A percentile compares a stretch with the other conserved stretches of the same genome.
These are phyloP conservation scores for Colletotrichum navitas DNA, from an alignment of 2,329 filamentous ascomycete genomes.

Conservation along the genomic window DNA sequence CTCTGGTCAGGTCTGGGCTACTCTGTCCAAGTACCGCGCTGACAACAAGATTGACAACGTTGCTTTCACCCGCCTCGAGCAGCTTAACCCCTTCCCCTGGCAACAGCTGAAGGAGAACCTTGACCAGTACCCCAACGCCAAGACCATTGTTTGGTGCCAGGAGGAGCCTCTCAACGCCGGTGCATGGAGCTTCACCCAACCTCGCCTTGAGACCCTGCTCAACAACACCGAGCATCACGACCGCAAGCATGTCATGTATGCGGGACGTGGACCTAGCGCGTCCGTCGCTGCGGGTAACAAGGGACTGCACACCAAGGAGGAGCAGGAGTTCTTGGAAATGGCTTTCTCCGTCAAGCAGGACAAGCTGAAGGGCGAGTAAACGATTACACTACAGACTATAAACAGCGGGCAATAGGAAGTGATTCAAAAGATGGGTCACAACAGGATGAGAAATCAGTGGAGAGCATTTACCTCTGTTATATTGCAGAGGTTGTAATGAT, in stretches of 20 bases:
- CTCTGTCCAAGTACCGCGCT: constrained; percentile 90
- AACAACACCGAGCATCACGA: constrained; percentile 94
- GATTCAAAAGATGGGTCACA: constrained; percentile 12
- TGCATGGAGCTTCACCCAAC: constrained; percentile 97
- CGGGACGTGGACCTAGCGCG: constrained; percentile 91
- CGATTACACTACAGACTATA: neutral
- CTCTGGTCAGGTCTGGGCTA: constrained; percentile 92
- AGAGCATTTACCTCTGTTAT: neutral
- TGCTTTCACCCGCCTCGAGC: constrained; percentile 95
- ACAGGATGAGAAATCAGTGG: constrained; percentile 18
- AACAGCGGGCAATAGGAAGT: constrained; percentile 4
- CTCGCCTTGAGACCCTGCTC: constrained; percentile 94
- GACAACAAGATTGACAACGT: constrained; percentile 89
- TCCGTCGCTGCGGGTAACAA: constrained; percentile 96
- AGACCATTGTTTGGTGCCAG: constrained; percentile 97
- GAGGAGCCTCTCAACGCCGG: constrained; percentile 98
- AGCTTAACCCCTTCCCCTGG: constrained; percentile 99
- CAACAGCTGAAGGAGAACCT: constrained; percentile 96
- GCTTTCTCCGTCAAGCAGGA: constrained; percentile 75
- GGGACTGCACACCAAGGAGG: constrained; percentile 89
- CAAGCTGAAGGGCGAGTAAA: constrained; percentile 76
- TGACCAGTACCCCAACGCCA: constrained; percentile 95
- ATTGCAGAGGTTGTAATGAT: too few species aligned
- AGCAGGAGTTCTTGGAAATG: constrained; percentile 81
- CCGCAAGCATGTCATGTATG: constrained; percentile 96